These are phyloP conservation scores for Golubevia sp. DNA, from an alignment of 1,284 basidiomycete genomes.

Conservation along the genomic window DNA sequence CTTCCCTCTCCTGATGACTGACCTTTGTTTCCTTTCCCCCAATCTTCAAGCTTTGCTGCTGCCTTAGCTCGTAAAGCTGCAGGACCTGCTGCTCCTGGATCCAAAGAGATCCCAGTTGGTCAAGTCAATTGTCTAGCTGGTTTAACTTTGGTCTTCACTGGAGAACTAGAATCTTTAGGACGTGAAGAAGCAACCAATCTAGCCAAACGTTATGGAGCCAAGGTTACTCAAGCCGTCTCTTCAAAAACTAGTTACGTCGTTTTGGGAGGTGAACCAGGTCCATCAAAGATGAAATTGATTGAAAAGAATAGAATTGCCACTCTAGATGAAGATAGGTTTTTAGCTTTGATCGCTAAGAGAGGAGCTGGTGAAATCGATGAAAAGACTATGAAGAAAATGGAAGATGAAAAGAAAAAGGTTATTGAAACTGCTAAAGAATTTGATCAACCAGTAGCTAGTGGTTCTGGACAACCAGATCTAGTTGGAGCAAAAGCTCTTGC, in stretches of 20 bases:
- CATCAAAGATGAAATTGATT: conserved; percentile 82
- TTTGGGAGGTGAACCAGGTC: conserved; percentile 84
- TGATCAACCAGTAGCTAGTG: conserved; percentile 5
- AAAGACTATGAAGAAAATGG: conserved; percentile 79
- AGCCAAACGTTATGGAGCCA: conserved; percentile 84
- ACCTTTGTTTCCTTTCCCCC: background rate
- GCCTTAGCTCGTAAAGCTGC: conserved; percentile 71
- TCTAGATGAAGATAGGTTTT: conserved; percentile 84
- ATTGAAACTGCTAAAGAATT: conserved; percentile 51
- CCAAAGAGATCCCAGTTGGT: conserved; percentile 80
- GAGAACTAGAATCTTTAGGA: conserved; percentile 83
- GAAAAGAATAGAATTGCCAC: conserved; percentile 76
- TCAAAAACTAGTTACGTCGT: conserved; percentile 89
- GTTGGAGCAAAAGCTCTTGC: conserved; percentile 63
- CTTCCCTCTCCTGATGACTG: background rate
- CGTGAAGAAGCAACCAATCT: conserved; percentile 85
- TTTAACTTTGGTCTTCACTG: conserved; percentile 86
- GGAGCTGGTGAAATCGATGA: conserved; percentile 69
- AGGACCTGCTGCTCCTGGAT: conserved; percentile 76
- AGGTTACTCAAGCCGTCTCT: conserved; percentile 81
- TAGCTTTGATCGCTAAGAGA: conserved; percentile 67
- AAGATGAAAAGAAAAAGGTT: conserved; percentile 73
- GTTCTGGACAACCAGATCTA: conserved; percentile 67
- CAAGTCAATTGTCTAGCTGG: conserved; percentile 81
- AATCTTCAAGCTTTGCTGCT: conserved; percentile 63